phyloP scores from a whole-genome alignment of 2,329 filamentous ascomycete genomes.

The Colletotrichum orchidophilum region DNA sequence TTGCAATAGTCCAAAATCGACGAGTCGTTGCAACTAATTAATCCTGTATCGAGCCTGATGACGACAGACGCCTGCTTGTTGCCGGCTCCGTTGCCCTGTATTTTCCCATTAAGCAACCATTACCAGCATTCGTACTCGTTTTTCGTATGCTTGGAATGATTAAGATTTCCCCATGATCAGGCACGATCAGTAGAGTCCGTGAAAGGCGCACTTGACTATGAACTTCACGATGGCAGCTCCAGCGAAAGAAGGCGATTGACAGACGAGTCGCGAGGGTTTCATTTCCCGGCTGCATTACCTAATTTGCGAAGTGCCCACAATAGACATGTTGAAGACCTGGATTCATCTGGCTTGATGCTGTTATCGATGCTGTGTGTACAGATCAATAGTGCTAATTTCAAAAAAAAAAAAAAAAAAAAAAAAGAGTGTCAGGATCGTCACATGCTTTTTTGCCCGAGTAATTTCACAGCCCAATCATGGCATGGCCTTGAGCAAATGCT shows the following conservation, averaged over 20 bases:
- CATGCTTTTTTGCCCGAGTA: conserved; percentile 20
- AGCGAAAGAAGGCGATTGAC: not conserved
- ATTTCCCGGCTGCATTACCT: not conserved
- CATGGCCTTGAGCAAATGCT: conserved; percentile 18
- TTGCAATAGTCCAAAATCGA: not conserved
- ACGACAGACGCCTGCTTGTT: not conserved
- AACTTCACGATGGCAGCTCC: not conserved
- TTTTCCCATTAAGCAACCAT: not conserved
- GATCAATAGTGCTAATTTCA: conserved; percentile 23
- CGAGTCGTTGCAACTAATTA: not conserved
- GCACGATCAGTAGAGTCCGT: conserved; percentile 6
- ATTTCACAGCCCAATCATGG: conserved; percentile 7
- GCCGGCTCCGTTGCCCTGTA: conserved; percentile 1
- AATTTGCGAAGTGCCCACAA: not conserved
- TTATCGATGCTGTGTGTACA: not conserved
- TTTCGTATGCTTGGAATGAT: not conserved
- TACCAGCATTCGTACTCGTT: not conserved
- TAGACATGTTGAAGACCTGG: not conserved
- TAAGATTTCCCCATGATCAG: not conserved
- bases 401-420: not conserved
- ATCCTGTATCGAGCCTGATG: not conserved
- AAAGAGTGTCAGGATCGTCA: conserved; percentile 17
- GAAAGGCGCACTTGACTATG: not conserved
- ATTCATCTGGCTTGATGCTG: not conserved
- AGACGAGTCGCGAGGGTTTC: not conserved